Evolutionary conservation across 345 rosid species (phyloP).

Genomic region (Heritiera fomes): DNA sequence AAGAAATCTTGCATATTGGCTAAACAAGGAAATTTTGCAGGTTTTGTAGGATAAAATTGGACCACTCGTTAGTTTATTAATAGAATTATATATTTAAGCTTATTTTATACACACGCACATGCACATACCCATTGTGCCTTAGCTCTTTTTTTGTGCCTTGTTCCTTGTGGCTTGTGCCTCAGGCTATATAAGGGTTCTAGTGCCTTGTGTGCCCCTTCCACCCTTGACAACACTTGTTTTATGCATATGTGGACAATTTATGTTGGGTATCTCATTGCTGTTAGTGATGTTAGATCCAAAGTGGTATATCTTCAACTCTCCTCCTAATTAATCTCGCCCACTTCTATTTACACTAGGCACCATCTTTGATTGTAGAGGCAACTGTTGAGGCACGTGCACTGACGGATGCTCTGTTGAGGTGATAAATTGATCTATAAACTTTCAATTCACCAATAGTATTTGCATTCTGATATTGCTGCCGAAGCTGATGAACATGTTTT

Average conservation of each 20-base stretch:
- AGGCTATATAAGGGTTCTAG: background rate
- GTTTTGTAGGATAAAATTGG: no score
- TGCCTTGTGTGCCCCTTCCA: background rate
- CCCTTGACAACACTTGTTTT: background rate
- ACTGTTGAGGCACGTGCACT: conserved; percentile 76
- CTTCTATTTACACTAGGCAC: conserved; percentile 58
- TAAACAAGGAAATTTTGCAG: no score
- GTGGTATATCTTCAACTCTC: conserved; percentile 7
- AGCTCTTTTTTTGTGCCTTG: background rate
- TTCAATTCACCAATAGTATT: conserved; percentile 1
- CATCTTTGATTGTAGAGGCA: conserved; percentile 81
- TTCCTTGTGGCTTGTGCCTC: no score
- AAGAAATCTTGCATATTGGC: no score
- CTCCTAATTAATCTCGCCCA: conserved; percentile 17
- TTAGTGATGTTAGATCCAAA: conserved; percentile 7
- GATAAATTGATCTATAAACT: conserved; percentile 24
- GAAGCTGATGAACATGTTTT: background rate
- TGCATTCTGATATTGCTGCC: background rate
- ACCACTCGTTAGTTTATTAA: background rate
- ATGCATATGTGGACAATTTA: background rate
- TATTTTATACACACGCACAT: background rate
- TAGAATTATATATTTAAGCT: background rate
- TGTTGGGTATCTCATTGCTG: conserved; percentile 9
- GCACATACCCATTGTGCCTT: no score
- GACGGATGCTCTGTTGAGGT: conserved; percentile 83